Conservation (phyloP, 306 rosid species). For the Vachellia pachyceras region DNA sequence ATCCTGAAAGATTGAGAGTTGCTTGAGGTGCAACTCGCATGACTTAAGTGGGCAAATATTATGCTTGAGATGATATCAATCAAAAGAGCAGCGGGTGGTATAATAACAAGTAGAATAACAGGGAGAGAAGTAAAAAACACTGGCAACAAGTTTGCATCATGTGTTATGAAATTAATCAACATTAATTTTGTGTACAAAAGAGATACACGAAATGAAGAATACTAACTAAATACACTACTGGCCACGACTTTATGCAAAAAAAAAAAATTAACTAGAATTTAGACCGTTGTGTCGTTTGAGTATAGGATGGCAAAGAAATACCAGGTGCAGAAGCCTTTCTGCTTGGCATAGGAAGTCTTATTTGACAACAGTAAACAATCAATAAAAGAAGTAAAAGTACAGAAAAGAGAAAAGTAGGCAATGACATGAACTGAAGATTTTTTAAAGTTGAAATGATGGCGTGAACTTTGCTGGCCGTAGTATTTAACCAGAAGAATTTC, state of each 20-base stretch:
- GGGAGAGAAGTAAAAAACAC: background rate
- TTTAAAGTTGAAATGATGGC: constrained; percentile 42
- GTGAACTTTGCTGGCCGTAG: constrained; percentile 36
- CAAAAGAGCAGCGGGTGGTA: constrained; percentile 3
- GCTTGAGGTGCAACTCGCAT: background rate
- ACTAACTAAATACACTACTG: background rate
- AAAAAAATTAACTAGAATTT: constrained; percentile 39
- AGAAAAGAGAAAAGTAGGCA: constrained; percentile 59
- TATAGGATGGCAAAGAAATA: constrained; percentile 55
- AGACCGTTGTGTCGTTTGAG: constrained; percentile 47
- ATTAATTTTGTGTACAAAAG: constrained; percentile 22
- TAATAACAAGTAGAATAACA: background rate
- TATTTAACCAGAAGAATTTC: constrained; percentile 47
- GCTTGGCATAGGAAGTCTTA: constrained; percentile 76
- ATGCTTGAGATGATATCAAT: constrained; percentile 27
- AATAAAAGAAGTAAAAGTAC: too few relatives aligned
- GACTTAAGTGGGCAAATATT: constrained; percentile 13
- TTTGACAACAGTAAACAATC: constrained; percentile 66
- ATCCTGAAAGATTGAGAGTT: background rate
- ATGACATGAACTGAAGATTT: constrained; percentile 46
- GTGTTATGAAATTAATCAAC: constrained; percentile 21
- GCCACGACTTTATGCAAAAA: background rate
- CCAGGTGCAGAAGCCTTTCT: constrained; percentile 51
- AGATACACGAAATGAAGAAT: constrained; percentile 25
- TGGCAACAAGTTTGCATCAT: constrained; percentile 21